Percentiles rank a stretch among this genome's conserved stretches.
Conservation (phyloP, 305 asterid genomes). For the Plantago rigida region DNA sequence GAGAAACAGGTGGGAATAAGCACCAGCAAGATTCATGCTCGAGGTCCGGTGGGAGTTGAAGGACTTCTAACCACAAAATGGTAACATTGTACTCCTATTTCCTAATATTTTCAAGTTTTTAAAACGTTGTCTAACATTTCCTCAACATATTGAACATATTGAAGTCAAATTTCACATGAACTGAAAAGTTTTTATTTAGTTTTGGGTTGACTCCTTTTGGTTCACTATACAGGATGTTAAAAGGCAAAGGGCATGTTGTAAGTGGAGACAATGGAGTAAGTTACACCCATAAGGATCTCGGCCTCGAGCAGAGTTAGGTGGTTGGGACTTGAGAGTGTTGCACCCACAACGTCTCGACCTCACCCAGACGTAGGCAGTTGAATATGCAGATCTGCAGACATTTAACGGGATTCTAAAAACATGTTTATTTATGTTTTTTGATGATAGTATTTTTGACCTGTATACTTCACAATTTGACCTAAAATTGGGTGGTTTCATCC, state of each 20-base stretch:
- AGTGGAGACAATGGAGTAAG: constrained; percentile 34
- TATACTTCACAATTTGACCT: too few relatives aligned
- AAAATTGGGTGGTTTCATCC: too few relatives aligned
- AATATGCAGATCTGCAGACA: too few relatives aligned
- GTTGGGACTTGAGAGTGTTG: neutral
- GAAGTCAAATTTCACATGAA: too few relatives aligned
- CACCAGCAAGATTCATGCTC: constrained; percentile 62
- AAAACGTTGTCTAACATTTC: neutral
- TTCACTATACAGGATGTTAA: constrained; percentile 31
- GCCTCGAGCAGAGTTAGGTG: constrained; percentile 1
- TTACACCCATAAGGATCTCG: constrained; percentile 31
- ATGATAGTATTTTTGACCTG: too few relatives aligned
- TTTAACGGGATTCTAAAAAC: too few relatives aligned
- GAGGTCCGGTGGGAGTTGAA: constrained; percentile 71
- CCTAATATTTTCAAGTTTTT: neutral
- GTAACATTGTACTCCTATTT: constrained; percentile 20
- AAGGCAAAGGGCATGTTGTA: constrained; percentile 40
- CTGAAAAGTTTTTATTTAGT: too few relatives aligned
- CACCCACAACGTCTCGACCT: too few relatives aligned
- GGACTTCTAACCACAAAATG: constrained; percentile 57
- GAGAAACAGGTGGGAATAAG: constrained; percentile 49
- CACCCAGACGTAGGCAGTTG: too few relatives aligned
- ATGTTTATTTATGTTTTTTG: too few relatives aligned
- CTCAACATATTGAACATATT: neutral
- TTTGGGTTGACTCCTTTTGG: too few relatives aligned